phyloP scores from a whole-genome alignment of 2,329 filamentous ascomycete species.

The Claviceps monticola region DNA sequence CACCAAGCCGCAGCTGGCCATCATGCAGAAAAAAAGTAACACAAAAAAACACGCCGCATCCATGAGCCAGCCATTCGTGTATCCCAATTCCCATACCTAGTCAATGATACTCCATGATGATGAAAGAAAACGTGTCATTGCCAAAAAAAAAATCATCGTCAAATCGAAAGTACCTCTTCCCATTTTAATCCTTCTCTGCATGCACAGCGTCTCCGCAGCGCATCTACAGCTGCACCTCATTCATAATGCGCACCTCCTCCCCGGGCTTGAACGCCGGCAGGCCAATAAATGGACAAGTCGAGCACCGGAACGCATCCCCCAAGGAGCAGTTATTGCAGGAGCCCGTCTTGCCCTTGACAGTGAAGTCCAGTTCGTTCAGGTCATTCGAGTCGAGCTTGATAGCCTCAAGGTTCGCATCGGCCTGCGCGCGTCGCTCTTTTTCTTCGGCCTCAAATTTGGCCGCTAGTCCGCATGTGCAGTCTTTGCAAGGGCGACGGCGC shows the following conservation, averaged over 20 bases:
- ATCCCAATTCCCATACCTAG: background rate
- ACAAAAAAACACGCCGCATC: slow-evolving; percentile 2
- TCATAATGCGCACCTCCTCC: slow-evolving; percentile 79
- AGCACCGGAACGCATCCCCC: slow-evolving; percentile 76
- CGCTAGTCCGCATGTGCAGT: slow-evolving; percentile 90
- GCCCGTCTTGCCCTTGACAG: slow-evolving; percentile 90
- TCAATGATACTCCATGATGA: no score
- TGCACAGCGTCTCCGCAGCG: no score
- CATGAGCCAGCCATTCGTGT: background rate
- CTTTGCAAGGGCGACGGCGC: slow-evolving; percentile 87
- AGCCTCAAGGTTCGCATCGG: slow-evolving; percentile 49
- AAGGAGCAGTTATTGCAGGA: slow-evolving; percentile 90
- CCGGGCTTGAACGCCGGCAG: slow-evolving; percentile 94
- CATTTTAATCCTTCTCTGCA: background rate
- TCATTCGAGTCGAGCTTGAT: slow-evolving; percentile 66
- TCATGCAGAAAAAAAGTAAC: background rate
- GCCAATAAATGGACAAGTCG: slow-evolving; percentile 68
- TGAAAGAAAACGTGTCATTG: background rate
- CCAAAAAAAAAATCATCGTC: no score
- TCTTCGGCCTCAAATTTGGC: slow-evolving; percentile 81
- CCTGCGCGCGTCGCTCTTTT: slow-evolving; percentile 51
- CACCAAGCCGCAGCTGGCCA: background rate
- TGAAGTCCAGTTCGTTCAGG: slow-evolving; percentile 81
- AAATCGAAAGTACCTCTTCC: background rate
- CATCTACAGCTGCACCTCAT: slow-evolving; percentile 65